A percentile compares a stretch with the other conserved stretches of the same genome.
Evolutionary conservation across 129 eudicot genomes (phyloP).

Genomic region (Logfia minima): DNA sequence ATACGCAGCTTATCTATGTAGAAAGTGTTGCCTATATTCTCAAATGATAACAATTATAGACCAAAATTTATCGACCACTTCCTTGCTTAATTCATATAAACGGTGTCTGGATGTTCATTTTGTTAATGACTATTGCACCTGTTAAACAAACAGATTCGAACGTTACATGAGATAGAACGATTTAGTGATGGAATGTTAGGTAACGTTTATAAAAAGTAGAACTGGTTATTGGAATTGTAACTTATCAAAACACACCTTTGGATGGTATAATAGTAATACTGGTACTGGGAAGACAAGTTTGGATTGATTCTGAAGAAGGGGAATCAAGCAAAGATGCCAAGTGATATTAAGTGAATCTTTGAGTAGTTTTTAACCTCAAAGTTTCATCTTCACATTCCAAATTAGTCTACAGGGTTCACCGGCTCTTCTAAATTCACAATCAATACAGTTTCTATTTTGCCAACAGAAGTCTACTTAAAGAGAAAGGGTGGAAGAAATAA

Average conservation of each 20-base stretch:
- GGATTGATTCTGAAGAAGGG: not conserved
- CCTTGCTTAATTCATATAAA: too few relatives aligned
- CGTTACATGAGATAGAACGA: not conserved
- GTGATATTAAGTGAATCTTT: not conserved
- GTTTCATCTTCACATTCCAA: too few relatives aligned
- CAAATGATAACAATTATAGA: not conserved
- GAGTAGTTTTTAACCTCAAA: too few relatives aligned
- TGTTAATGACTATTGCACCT: not conserved
- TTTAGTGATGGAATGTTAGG: too few relatives aligned
- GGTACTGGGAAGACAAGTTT: not conserved
- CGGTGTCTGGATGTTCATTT: too few relatives aligned
- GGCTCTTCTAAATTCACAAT: too few relatives aligned
- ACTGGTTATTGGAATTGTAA: not conserved
- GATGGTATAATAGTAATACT: not conserved
- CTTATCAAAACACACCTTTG: not conserved
- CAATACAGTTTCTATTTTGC: too few relatives aligned
- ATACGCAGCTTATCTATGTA: not conserved
- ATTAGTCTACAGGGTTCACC: too few relatives aligned
- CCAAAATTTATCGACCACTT: too few relatives aligned
- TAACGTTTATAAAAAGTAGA: too few relatives aligned
- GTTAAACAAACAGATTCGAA: not conserved
- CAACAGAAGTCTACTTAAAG: too few relatives aligned
- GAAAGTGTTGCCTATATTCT: not conserved
- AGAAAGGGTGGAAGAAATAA: too few relatives aligned
- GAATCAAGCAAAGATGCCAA: not conserved